A percentile compares a stretch with the other conserved stretches of the same genome.
Evolutionary conservation across 768 basidiomycete genomes (phyloP).

Genomic region (Grammothele lineata): DNA sequence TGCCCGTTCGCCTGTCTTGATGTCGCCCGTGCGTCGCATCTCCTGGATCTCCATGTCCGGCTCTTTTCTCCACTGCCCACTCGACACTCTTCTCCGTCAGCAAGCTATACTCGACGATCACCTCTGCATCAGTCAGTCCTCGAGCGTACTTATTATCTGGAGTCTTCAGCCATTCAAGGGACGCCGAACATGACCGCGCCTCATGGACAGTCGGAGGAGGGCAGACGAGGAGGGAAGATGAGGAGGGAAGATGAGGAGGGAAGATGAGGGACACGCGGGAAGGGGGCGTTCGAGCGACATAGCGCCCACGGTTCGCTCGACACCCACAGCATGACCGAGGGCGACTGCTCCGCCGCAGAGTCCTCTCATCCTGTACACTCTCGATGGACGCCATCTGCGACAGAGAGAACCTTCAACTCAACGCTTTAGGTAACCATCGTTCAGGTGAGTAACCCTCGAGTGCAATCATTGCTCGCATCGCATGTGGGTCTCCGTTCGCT

Average conservation of each 20-base stretch:
- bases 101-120: conserved; percentile 64
- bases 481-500: no score
- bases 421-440: conserved; percentile 62
- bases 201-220: conserved; percentile 13
- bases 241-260: neutral
- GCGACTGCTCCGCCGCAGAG: conserved; percentile 2
- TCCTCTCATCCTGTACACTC: conserved; percentile 40
- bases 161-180: conserved; percentile 44
- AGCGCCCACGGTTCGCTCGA: conserved; percentile 7
- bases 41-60: no score
- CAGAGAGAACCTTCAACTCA: conserved; percentile 43
- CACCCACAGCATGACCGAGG: conserved; percentile 10
- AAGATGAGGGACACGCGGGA: conserved; percentile 1
- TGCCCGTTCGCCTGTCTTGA: no score
- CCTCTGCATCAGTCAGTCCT: conserved; percentile 60
- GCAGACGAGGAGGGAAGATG: conserved; percentile 4
- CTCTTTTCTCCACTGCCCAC: no score
- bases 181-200: conserved; percentile 14
- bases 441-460: conserved; percentile 35
- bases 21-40: no score
- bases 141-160: conserved; percentile 64
- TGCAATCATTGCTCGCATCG: no score
- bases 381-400: conserved; percentile 59
- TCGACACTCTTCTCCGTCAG: no score
- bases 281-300: conserved; percentile 1